These are phyloP conservation scores for Sclerotinia minor DNA, from an alignment of 2,329 filamentous ascomycete genomes.

Conservation along the genomic window DNA sequence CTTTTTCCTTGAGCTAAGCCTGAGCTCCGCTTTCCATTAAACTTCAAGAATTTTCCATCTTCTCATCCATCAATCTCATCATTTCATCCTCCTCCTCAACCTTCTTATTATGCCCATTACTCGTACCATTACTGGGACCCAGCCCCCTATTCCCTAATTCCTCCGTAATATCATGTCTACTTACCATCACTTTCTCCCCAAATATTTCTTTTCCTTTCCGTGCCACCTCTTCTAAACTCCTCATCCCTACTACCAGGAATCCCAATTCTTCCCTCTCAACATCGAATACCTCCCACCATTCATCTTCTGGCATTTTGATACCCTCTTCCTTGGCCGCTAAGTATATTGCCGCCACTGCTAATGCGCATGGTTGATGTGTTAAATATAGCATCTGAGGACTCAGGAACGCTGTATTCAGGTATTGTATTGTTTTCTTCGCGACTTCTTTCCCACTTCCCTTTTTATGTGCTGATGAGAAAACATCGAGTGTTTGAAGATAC, in stretches of 20 bases:
- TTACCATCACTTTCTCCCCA: conserved; percentile 35
- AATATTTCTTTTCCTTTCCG: conserved; percentile 33
- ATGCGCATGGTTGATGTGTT: conserved; percentile 82
- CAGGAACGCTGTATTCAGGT: conserved; percentile 83
- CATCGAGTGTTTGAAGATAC: conserved; percentile 86
- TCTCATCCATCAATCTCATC: conserved; percentile 36
- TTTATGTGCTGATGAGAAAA: conserved; percentile 46
- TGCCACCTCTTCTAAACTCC: conserved; percentile 67
- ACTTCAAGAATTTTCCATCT: conserved; percentile 26
- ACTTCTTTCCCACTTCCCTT: conserved; percentile 51
- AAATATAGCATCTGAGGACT: conserved; percentile 88
- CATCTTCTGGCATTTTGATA: conserved; percentile 75
- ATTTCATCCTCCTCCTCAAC: conserved; percentile 20
- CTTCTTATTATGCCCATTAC: neutral
- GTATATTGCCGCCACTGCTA: conserved; percentile 89
- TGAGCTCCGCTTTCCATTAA: neutral
- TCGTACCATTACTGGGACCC: neutral
- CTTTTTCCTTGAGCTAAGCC: neutral
- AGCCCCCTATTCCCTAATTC: conserved; percentile 22
- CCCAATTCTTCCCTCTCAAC: conserved; percentile 92
- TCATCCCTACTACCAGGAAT: conserved; percentile 83
- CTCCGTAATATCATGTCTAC: conserved; percentile 31
- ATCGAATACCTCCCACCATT: conserved; percentile 99
- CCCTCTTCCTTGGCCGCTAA: conserved; percentile 76
- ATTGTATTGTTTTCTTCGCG: conserved; percentile 65